phyloP scores from a whole-genome alignment of 495 filamentous ascomycete species.

The Penicillium antarcticum region DNA sequence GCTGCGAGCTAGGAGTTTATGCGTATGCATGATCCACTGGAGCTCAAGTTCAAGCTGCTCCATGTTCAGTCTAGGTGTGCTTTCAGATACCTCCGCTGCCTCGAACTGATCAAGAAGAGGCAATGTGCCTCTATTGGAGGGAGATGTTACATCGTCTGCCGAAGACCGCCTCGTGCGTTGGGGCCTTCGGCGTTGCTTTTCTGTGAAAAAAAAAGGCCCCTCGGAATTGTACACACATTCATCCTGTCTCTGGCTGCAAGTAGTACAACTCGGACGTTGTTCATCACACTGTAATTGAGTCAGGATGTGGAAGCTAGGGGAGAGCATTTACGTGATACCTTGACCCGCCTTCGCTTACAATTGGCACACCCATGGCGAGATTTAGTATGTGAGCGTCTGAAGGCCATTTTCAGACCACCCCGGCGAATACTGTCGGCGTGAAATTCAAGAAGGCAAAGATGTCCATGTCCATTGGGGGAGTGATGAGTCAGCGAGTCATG shows the following conservation, averaged over 20 bases:
- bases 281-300: conserved; percentile 22
- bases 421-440: too few relatives aligned
- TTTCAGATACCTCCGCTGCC: background rate
- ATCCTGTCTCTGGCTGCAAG: conserved; percentile 17
- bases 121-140: too few relatives aligned
- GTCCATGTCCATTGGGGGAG: too few relatives aligned
- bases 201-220: conserved; percentile 16
- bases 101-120: background rate
- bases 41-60: conserved; percentile 18
- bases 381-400: conserved; percentile 19
- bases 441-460: too few relatives aligned
- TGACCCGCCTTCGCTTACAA: conserved; percentile 26
- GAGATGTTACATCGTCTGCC: background rate
- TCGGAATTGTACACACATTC: conserved; percentile 18
- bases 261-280: conserved; percentile 15
- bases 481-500: too few relatives aligned
- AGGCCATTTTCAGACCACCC: conserved; percentile 2
- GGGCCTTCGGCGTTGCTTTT: background rate
- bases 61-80: conserved; percentile 10
- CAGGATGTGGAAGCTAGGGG: background rate
- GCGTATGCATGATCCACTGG: conserved; percentile 24
- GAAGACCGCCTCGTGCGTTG: background rate
- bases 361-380: conserved; percentile 24
- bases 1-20: conserved; percentile 16
- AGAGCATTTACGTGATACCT: conserved; percentile 14